Evolutionary conservation across 345 rosid genomes (phyloP), one percentile per base, ranked within the genome.

Genomic region (Anastatica hierochuntica): DNA sequence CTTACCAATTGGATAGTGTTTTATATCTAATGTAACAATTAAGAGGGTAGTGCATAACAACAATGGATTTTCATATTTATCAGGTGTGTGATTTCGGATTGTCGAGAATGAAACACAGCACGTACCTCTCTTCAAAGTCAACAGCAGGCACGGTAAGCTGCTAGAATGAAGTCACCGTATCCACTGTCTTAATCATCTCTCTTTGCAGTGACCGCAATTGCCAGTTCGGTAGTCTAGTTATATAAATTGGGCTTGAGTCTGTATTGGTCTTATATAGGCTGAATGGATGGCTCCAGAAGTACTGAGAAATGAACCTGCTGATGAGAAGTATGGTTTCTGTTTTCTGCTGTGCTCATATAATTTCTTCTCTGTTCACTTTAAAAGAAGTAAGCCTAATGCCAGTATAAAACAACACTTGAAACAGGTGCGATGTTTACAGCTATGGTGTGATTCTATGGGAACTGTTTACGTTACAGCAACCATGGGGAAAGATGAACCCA

Each of bases 401-500:
- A 33, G 29, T 14, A 2, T 7, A 36, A 35, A 3, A 42, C 35
- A 3, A 24, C 43, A 49, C 12, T 0, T 65, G 70, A 65, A 57
- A 66, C 77, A 90, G 98, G 87, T 86, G 87, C 21, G 98, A 90
- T 74, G 98, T 90, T n/a, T 90, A 80, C 74, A 82, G 98, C 72
- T 90, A 65, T 18, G 98, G 98, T 46, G 98, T 90, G 60, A 90
- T 90, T 38, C 67, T 87, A 40, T 90, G 98, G 98, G 98, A 90
- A 74, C 76, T 90, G 8, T 76, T 58, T 51, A 90, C 96, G 0
- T 24, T 90, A 55, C 82, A 68, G 57, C 95, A 86, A 47, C 98
- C 98, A 3, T 90, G 98, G 98, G 83, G 90, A n/a, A 92, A 94
- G 73, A 87, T 90, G 98, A 90, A 90, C 63, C 82, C 98, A 0